These are phyloP conservation scores for Flaveria floridana DNA, from an alignment of 140 eudicot genomes.

Conservation along the genomic window DNA sequence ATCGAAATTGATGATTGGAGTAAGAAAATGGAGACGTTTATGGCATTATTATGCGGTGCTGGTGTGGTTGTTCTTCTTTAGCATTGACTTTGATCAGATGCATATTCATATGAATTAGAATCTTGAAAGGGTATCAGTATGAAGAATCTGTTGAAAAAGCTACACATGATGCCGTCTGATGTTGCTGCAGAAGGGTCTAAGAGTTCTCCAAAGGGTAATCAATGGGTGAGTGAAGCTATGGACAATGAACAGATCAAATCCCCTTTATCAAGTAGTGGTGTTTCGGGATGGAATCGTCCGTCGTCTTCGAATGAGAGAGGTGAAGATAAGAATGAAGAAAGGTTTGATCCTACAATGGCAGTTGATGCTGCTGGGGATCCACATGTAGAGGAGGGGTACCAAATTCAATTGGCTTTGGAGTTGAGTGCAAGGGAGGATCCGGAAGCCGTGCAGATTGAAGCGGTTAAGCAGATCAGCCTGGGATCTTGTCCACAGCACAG, in stretches of 20 bases:
- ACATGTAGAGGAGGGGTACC: slow-evolving; percentile 73
- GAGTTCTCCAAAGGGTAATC: slow-evolving; percentile 49
- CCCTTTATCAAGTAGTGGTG: slow-evolving; percentile 68
- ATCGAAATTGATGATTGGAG: slow-evolving; percentile 66
- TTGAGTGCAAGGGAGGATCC: slow-evolving; percentile 95
- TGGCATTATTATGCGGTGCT: slow-evolving; percentile 34
- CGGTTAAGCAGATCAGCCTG: slow-evolving; percentile 92
- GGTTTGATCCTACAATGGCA: slow-evolving; percentile 54
- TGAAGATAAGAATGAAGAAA: slow-evolving; percentile 27
- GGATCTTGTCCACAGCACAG: slow-evolving; percentile 59
- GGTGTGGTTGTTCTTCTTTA: slow-evolving; percentile 31
- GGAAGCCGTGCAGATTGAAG: slow-evolving; percentile 94
- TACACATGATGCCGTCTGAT: slow-evolving; percentile 53
- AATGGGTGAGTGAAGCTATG: slow-evolving; percentile 36
- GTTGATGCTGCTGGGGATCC: slow-evolving; percentile 66
- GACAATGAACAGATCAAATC: slow-evolving; percentile 48
- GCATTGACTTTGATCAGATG: too few relatives aligned
- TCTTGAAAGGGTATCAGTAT: slow-evolving; percentile 26
- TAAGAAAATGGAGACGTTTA: slow-evolving; percentile 55
- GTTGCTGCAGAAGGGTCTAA: slow-evolving; percentile 60
- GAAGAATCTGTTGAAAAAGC: slow-evolving; percentile 83
- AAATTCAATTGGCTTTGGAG: slow-evolving; percentile 83
- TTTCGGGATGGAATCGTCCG: too few relatives aligned
- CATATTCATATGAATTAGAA: too few relatives aligned
- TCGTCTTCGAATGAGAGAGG: too few relatives aligned